Evolutionary conservation across 2,329 filamentous ascomycete genomes (phyloP), one percentile per base, ranked within the genome.

Genomic region (Paraphaeosphaeria minitans): DNA sequence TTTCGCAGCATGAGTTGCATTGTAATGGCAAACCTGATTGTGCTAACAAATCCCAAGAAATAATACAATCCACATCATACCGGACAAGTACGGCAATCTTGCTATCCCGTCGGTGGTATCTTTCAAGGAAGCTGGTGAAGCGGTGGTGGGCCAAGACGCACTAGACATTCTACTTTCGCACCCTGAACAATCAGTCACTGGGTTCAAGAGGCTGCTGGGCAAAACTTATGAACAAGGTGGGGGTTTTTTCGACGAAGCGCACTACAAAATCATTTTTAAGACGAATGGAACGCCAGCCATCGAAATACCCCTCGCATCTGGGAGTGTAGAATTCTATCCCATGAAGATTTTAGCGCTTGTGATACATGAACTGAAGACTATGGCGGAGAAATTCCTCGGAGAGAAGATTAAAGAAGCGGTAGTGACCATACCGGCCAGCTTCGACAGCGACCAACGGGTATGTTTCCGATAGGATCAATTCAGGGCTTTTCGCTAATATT

Each of bases 381-480:
- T 90, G 65, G 89, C 90, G 69, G 90, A 93, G 83, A 81, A 83
- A 74, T 93, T 91, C 79, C 83, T 93, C 56, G 89, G 89, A 78
- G 89, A 92, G 84, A 90, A 91, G 81, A 89, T 93, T 63, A 91
- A 88, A 77, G 90, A 93, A 84, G 90, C 90, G 73, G 90, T 97
- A 73, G 92, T 97, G 66, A 97, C 93, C 63, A 93, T 97, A 69
- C 93, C 93, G 71, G 92, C 93, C 81, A 96, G 97, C 85, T 97
- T 97, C 91, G 97, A 96, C 83, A 93, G 97, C 84, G 93, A 93
- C 82, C 93, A 97, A 85, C 29, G 43, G 21, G 43, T 27, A 46
- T 12, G 43, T 46, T 21, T 16, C 24, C 10, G 7, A 31, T 31
- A 31, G 10, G 43, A 3, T 46, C 43, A 2, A 7, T 2, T 2